Conservation (phyloP, 2,329 filamentous ascomycete genomes). For the Colletotrichum liaoningense region DNA sequence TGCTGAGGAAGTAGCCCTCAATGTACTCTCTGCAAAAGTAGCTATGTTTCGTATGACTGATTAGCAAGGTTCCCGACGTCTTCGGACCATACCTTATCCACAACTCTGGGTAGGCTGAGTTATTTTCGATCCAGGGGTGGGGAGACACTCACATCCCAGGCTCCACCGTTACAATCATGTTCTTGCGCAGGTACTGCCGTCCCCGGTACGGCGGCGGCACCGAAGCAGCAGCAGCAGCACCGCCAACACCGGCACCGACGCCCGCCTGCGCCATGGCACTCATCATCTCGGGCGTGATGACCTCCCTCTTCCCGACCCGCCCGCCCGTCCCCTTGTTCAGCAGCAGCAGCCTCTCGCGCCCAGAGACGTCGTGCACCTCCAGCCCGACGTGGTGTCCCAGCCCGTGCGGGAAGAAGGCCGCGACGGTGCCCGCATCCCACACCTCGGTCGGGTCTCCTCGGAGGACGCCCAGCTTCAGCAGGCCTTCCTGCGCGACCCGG, state of each 20-base stretch:
- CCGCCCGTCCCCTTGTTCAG: slow-evolving; percentile 41
- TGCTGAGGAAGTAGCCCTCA: slow-evolving; percentile 73
- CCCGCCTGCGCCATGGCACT: slow-evolving; percentile 39
- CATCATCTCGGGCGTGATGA: slow-evolving; percentile 51
- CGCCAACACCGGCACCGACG: slow-evolving; percentile 18
- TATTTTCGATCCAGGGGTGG: background rate
- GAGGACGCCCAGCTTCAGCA: slow-evolving; percentile 79
- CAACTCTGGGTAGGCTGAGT: background rate
- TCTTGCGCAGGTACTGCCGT: slow-evolving; percentile 60
- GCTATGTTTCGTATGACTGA: slow-evolving; percentile 47
- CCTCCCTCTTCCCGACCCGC: slow-evolving; percentile 53
- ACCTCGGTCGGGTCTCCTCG: slow-evolving; percentile 69
- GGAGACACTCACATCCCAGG: slow-evolving; percentile 70
- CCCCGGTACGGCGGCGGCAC: slow-evolving; percentile 45
- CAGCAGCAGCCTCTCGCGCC: slow-evolving; percentile 50
- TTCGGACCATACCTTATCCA: too few species aligned
- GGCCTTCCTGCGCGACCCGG: slow-evolving; percentile 75
- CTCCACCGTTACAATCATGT: slow-evolving; percentile 83
- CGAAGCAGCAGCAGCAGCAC: slow-evolving; percentile 14
- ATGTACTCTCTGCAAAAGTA: slow-evolving; percentile 83
- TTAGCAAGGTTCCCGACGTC: slow-evolving; percentile 4
- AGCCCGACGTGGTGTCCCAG: slow-evolving; percentile 74
- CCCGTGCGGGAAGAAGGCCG: slow-evolving; percentile 75
- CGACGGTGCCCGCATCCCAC: slow-evolving; percentile 62
- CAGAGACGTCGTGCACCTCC: slow-evolving; percentile 71